Evolutionary conservation across 805 yeast genomes (phyloP).

Genomic region (Aciculoconidium aculeatum): DNA sequence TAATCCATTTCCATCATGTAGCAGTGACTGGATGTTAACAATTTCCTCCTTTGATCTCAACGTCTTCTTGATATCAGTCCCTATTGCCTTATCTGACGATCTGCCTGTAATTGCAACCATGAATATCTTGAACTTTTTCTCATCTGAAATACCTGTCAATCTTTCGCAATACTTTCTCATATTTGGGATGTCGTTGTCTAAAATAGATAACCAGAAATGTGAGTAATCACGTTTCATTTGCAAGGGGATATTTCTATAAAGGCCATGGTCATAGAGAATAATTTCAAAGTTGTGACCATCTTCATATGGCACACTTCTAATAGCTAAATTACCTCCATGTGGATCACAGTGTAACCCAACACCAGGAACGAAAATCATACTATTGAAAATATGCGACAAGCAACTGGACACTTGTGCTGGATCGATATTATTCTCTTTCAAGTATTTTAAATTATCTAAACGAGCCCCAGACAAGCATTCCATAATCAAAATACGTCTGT

Average conservation of each 20-base stretch:
- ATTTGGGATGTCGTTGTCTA: slow-evolving; percentile 58
- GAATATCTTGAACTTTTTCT: slow-evolving; percentile 70
- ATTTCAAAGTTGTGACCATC: slow-evolving; percentile 76
- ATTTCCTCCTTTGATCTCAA: slow-evolving; percentile 58
- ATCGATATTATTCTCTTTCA: slow-evolving; percentile 59
- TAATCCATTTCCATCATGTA: slow-evolving; percentile 54
- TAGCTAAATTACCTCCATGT: slow-evolving; percentile 94
- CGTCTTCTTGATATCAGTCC: slow-evolving; percentile 48
- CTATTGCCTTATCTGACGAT: slow-evolving; percentile 69
- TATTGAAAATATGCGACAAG: slow-evolving; percentile 83
- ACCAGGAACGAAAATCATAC: slow-evolving; percentile 90
- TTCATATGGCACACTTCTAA: slow-evolving; percentile 33
- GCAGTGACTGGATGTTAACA: slow-evolving; percentile 54
- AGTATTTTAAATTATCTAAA: slow-evolving; percentile 65
- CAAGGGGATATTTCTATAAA: slow-evolving; percentile 78
- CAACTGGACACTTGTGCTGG: slow-evolving; percentile 78
- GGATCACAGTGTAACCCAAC: slow-evolving; percentile 97
- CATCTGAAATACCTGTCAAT: slow-evolving; percentile 74
- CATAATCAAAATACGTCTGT: slow-evolving; percentile 75
- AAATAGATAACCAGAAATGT: slow-evolving; percentile 83
- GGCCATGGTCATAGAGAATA: slow-evolving; percentile 88
- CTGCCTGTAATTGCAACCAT: slow-evolving; percentile 95
- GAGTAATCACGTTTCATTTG: slow-evolving; percentile 78
- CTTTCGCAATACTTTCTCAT: slow-evolving; percentile 72
- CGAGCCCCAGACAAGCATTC: slow-evolving; percentile 80